These are phyloP conservation scores for Chamaecyparis obtusa DNA, from an alignment of 75 land plant genomes.

Conservation along the genomic window DNA sequence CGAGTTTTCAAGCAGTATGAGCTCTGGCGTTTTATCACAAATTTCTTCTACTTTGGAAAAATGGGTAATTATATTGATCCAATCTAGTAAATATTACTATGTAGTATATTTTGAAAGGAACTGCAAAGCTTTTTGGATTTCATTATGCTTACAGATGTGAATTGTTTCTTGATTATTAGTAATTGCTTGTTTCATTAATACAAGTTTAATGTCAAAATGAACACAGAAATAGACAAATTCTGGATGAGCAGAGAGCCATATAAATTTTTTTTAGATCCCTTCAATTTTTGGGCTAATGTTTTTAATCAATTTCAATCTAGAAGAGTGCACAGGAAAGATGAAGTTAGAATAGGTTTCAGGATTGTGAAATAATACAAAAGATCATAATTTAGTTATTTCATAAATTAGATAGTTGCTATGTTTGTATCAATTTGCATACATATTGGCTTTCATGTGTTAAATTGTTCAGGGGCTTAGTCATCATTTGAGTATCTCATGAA, in stretches of 20 bases:
- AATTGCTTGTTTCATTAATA: background rate
- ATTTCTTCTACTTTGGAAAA: conserved; percentile 92
- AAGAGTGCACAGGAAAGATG: background rate
- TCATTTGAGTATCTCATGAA: background rate
- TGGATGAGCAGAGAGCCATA: background rate
- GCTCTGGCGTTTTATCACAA: conserved; percentile 93
- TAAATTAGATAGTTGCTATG: background rate
- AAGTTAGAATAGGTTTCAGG: background rate
- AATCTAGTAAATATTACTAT: background rate
- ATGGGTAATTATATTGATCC: conserved; percentile 56
- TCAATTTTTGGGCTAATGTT: background rate
- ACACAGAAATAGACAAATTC: too few species aligned
- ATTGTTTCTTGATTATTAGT: background rate
- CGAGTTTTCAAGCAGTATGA: conserved; percentile 70
- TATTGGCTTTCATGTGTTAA: background rate
- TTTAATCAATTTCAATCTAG: background rate
- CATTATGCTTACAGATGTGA: background rate
- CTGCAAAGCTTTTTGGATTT: background rate
- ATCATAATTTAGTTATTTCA: background rate
- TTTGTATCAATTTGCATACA: background rate
- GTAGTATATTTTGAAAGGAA: background rate
- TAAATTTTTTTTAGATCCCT: background rate
- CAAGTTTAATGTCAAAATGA: too few species aligned
- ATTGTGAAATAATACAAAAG: too few species aligned
- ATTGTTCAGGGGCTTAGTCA: background rate